phyloP scores from a whole-genome alignment of 345 rosid species.

The Moricandia arvensis region DNA sequence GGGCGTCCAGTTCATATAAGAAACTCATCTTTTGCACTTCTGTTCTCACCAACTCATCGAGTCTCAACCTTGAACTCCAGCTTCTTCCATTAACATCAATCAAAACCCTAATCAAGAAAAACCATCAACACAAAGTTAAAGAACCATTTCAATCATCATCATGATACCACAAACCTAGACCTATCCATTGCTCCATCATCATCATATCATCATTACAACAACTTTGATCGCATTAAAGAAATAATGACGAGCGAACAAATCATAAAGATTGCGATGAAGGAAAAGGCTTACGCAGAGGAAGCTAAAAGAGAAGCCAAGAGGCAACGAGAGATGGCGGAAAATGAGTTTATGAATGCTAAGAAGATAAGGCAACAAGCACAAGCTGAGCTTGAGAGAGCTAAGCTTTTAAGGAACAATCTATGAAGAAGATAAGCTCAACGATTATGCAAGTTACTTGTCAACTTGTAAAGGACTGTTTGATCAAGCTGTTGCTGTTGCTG shows the following conservation, averaged over 20 bases:
- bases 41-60: slow-evolving; percentile 22
- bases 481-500: slow-evolving; percentile 43
- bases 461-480: slow-evolving; percentile 62
- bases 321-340: slow-evolving; percentile 77
- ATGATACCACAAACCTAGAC: too few relatives aligned
- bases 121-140: too few relatives aligned
- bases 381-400: slow-evolving; percentile 70
- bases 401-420: slow-evolving; percentile 58
- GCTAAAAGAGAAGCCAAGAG: slow-evolving; percentile 65
- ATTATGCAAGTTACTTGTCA: slow-evolving; percentile 75
- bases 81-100: too few relatives aligned
- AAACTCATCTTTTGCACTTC: background rate
- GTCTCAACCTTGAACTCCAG: slow-evolving; percentile 67
- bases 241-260: slow-evolving; percentile 46
- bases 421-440: slow-evolving; percentile 61
- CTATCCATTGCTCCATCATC: slow-evolving; percentile 62
- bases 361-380: slow-evolving; percentile 73
- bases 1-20: slow-evolving; percentile 26
- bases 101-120: too few relatives aligned
- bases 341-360: slow-evolving; percentile 64
- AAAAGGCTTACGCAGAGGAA: slow-evolving; percentile 68
- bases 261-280: slow-evolving; percentile 58
- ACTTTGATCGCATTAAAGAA: slow-evolving; percentile 47
- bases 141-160: too few relatives aligned
- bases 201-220: slow-evolving; percentile 25